Percentiles rank a stretch among this genome's conserved stretches.
Evolutionary conservation across 139 green algal genomes (phyloP).

Genomic region (Eudorina sp.): DNA sequence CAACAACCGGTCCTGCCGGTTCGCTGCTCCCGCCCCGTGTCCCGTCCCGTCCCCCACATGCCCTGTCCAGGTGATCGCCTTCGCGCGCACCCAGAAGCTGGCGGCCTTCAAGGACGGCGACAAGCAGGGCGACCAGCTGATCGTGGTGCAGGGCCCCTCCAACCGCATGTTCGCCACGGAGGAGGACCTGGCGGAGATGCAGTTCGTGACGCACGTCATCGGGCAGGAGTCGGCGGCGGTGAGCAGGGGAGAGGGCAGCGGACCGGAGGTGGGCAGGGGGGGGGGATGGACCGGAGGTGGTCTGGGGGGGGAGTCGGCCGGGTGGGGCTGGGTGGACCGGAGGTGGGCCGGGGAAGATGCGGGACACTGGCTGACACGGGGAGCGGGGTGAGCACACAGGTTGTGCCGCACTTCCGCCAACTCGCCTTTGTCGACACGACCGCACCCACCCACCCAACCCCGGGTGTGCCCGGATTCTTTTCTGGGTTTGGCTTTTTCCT

Average conservation of each 20-base stretch:
- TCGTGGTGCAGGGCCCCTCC: constrained; percentile 55
- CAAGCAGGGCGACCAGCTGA: constrained; percentile 57
- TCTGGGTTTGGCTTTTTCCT: too few species aligned
- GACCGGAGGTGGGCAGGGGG: neutral
- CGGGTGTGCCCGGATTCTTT: too few species aligned
- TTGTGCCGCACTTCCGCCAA: too few species aligned
- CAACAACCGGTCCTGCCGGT: too few species aligned
- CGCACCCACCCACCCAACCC: too few species aligned
- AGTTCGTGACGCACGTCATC: constrained; percentile 52
- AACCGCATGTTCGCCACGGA: constrained; percentile 35
- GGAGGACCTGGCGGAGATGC: constrained; percentile 53
- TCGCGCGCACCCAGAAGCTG: constrained; percentile 34
- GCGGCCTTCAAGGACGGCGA: constrained; percentile 43
- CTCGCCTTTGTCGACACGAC: too few species aligned
- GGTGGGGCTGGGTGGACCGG: too few species aligned
- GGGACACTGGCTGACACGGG: too few species aligned
- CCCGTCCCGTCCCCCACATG: too few species aligned
- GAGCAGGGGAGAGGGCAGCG: neutral
- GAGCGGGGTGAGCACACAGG: too few species aligned
- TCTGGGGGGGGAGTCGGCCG: neutral
- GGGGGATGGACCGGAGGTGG: neutral
- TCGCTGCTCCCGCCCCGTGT: too few species aligned
- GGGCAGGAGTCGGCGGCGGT: constrained; percentile 50
- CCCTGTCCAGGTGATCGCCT: constrained; percentile 33
- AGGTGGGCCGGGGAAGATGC: too few species aligned